Evolutionary conservation across 2,329 filamentous ascomycete species (phyloP).

Genomic region (Aspergillus brunneoviolaceus): DNA sequence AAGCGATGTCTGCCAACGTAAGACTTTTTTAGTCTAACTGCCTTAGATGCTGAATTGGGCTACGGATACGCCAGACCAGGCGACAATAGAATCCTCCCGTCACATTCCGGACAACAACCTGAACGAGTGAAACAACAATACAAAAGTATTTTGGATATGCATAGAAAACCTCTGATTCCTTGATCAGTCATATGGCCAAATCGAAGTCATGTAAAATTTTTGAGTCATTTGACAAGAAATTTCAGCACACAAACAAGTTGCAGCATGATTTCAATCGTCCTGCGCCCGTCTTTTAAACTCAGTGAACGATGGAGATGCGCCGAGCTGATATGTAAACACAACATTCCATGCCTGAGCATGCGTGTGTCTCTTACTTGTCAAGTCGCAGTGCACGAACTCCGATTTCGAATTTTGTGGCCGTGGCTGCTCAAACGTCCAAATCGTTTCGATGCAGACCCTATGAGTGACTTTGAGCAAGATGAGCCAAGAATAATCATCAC

Average conservation of each 20-base stretch:
- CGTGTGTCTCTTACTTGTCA: neutral
- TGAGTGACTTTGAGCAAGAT: neutral
- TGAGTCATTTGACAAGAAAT: neutral
- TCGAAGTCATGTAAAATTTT: neutral
- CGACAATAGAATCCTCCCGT: neutral
- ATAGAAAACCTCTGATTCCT: neutral
- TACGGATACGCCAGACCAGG: neutral
- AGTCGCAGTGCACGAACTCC: neutral
- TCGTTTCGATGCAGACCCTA: neutral
- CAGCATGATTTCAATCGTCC: neutral
- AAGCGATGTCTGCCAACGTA: too few relatives aligned
- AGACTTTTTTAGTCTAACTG: too few relatives aligned
- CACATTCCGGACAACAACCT: neutral
- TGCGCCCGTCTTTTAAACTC: neutral
- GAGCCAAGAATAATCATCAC: neutral
- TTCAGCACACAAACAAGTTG: neutral
- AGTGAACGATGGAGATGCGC: neutral
- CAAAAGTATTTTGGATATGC: neutral
- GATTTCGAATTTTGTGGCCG: neutral
- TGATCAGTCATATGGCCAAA: neutral
- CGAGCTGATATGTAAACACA: neutral
- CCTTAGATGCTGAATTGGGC: neutral
- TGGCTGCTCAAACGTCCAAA: neutral
- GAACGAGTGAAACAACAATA: neutral
- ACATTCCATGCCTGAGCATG: neutral